These are phyloP conservation scores for Diplodia mutila DNA, from an alignment of 2,329 filamentous ascomycete genomes.

Conservation along the genomic window DNA sequence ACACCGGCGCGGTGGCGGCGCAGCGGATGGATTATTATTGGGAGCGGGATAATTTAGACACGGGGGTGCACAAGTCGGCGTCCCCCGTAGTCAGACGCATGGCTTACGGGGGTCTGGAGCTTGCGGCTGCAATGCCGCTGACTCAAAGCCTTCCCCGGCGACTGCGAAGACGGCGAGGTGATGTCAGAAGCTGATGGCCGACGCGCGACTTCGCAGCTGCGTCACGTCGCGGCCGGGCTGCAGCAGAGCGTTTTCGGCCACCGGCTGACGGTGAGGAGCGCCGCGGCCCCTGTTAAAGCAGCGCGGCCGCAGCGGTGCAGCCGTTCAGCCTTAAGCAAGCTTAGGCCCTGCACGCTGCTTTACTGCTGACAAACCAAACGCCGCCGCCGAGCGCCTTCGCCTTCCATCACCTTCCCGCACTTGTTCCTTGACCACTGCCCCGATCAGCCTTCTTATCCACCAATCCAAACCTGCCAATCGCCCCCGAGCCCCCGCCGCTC, in stretches of 20 bases:
- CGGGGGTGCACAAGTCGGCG: not conserved
- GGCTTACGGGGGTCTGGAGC: slow-evolving; percentile 1
- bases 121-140: not conserved
- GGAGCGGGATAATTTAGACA: not conserved
- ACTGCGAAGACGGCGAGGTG: slow-evolving; percentile 12
- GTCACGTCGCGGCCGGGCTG: not conserved
- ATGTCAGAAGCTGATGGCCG: slow-evolving; percentile 11
- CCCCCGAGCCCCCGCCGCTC: slow-evolving; percentile 14
- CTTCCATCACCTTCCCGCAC: slow-evolving; percentile 23
- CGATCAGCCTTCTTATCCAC: slow-evolving; percentile 18
- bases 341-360: not conserved
- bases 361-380: slow-evolving; percentile 8
- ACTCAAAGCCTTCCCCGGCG: not conserved
- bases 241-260: slow-evolving; percentile 2
- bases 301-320: not conserved
- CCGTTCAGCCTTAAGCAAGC: slow-evolving; percentile 14
- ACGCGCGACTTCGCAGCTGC: not conserved
- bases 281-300: not conserved
- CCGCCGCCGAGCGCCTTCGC: slow-evolving; percentile 2
- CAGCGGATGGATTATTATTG: not conserved
- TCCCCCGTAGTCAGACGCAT: not conserved
- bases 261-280: not conserved
- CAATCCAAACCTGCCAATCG: slow-evolving; percentile 13
- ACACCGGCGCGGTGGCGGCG: not conserved
- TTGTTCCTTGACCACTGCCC: slow-evolving; percentile 15